phyloP scores from a whole-genome alignment of 228 moss, liverwort and hornwort species.

The Sphagnum fallax region DNA sequence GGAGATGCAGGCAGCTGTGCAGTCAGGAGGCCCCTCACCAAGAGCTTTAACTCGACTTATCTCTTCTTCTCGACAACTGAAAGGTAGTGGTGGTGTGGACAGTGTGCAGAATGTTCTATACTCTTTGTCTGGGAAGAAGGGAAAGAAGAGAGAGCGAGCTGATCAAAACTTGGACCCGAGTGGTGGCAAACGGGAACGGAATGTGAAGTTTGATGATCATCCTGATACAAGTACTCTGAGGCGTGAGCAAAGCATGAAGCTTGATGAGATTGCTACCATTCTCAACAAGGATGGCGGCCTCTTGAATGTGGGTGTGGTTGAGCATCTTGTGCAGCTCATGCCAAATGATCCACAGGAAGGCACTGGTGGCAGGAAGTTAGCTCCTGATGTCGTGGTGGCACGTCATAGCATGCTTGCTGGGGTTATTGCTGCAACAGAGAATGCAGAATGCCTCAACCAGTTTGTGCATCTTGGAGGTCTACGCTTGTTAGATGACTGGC shows the following conservation, averaged over 20 bases:
- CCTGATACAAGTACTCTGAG: constrained; percentile 88
- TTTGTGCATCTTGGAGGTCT: constrained; percentile 85
- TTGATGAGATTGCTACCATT: constrained; percentile 84
- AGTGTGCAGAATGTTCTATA: constrained; percentile 67
- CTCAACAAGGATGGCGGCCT: constrained; percentile 96
- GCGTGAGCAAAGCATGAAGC: constrained; percentile 99
- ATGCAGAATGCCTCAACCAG: constrained; percentile 66
- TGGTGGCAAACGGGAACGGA: constrained; percentile 69
- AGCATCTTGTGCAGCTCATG: constrained; percentile 86
- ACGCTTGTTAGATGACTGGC: constrained; percentile 92
- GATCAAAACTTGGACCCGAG: constrained; percentile 76
- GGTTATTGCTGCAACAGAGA: constrained; percentile 84
- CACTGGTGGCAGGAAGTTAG: constrained; percentile 44
- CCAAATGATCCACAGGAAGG: constrained; percentile 85
- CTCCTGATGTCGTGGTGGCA: constrained; percentile 39
- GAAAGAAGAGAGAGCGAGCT: constrained; percentile 89
- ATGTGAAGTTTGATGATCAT: constrained; percentile 77
- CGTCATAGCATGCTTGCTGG: constrained; percentile 78
- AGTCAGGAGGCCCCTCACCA: constrained; percentile 93
- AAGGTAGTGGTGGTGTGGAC: constrained; percentile 19
- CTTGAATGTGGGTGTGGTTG: constrained; percentile 60
- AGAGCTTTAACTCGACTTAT: constrained; percentile 83
- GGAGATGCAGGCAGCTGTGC: constrained; percentile 99
- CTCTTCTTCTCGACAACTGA: constrained; percentile 66
- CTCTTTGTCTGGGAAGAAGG: constrained; percentile 50